A percentile compares a stretch with the other conserved stretches of the same genome.
phyloP scores from a whole-genome alignment of 2,329 filamentous ascomycete genomes.

The Arthrinium phaeospermum region DNA sequence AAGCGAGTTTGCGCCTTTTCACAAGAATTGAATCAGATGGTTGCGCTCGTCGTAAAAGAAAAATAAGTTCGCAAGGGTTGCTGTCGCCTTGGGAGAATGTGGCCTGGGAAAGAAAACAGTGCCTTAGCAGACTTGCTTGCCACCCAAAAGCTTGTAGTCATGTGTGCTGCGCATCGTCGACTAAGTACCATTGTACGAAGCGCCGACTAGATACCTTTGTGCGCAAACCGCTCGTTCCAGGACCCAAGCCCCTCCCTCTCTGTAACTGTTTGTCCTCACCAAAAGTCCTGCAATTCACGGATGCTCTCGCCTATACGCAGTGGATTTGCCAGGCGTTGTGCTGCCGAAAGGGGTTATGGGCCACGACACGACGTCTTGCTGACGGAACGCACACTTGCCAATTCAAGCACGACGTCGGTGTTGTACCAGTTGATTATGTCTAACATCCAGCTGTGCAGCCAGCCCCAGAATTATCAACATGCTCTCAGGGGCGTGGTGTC shows the following conservation, averaged over 20 bases:
- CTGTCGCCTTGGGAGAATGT: not conserved
- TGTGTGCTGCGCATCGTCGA: not conserved
- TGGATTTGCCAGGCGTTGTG: not conserved
- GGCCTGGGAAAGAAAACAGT: no score
- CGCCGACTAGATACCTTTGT: not conserved
- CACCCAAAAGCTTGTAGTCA: not conserved
- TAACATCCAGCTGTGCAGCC: not conserved
- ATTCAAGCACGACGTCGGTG: not conserved
- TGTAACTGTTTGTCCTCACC: not conserved
- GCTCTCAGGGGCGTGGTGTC: not conserved
- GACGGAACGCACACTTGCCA: not conserved
- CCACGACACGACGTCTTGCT: not conserved
- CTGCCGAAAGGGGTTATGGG: not conserved
- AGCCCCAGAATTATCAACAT: not conserved
- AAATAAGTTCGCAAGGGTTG: not conserved
- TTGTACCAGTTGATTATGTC: not conserved
- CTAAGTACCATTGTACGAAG: not conserved
- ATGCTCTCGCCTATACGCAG: not conserved
- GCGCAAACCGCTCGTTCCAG: not conserved
- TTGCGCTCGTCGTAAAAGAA: not conserved
- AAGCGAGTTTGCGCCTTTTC: no score
- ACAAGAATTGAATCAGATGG: no score
- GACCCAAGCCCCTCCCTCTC: not conserved
- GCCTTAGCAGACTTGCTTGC: no score
- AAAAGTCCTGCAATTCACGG: not conserved